Evolutionary conservation across 805 yeast genomes (phyloP).

Genomic region (Kuraishia floccosa): DNA sequence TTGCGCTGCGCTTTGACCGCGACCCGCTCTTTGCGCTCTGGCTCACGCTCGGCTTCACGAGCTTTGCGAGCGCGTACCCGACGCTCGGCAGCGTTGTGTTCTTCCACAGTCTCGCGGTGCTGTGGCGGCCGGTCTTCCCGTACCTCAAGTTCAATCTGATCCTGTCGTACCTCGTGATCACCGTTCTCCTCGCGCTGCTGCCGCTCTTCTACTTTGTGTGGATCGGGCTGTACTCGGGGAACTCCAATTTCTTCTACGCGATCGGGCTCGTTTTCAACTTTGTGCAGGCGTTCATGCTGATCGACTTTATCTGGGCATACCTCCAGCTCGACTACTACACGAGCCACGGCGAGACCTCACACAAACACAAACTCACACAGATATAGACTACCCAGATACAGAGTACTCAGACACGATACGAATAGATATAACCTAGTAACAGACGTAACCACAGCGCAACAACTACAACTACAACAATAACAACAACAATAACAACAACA

Average conservation of each 20-base stretch:
- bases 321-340: slow-evolving; percentile 47
- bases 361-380: not conserved
- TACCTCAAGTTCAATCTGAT: slow-evolving; percentile 17
- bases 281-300: slow-evolving; percentile 54
- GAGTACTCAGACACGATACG: not conserved
- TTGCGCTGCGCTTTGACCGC: slow-evolving; percentile 51
- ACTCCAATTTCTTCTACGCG: slow-evolving; percentile 93
- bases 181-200: slow-evolving; percentile 41
- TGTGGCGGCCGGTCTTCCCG: slow-evolving; percentile 14
- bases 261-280: slow-evolving; percentile 72
- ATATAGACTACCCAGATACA: too few relatives aligned
- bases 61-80: slow-evolving; percentile 77
- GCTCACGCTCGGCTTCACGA: slow-evolving; percentile 29
- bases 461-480: too few relatives aligned
- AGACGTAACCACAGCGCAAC: not conserved
- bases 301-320: slow-evolving; percentile 78
- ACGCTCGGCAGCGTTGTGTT: slow-evolving; percentile 63
- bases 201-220: slow-evolving; percentile 91
- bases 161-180: slow-evolving; percentile 13
- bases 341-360: not conserved
- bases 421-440: not conserved
- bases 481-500: too few relatives aligned
- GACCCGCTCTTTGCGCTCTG: slow-evolving; percentile 21
- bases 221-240: slow-evolving; percentile 91
- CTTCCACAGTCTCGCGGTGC: slow-evolving; percentile 16